Conservation (phyloP, 257 asterid genomes). For the Petunia axillaris region DNA sequence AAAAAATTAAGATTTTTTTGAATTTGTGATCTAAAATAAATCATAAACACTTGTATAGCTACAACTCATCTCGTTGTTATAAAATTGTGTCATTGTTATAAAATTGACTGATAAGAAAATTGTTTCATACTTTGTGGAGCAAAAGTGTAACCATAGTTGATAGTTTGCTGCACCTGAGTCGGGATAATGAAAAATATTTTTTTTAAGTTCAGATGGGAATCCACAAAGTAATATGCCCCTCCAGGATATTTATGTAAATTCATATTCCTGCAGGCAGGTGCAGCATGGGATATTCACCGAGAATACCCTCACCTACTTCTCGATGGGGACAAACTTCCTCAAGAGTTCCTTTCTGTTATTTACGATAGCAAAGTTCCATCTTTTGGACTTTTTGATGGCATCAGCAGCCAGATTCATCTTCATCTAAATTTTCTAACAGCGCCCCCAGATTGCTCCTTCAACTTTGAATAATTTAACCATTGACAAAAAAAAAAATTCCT, state of each 20-base stretch:
- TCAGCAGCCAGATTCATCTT: conserved; percentile 12
- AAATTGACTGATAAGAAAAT: too few relatives aligned
- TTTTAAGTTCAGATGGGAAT: background rate
- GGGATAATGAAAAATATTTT: background rate
- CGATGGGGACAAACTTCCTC: conserved; percentile 14
- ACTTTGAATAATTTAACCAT: background rate
- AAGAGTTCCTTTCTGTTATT: background rate
- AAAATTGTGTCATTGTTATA: too few relatives aligned
- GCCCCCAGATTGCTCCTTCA: conserved; percentile 13
- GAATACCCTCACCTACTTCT: conserved; percentile 18
- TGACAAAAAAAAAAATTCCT: background rate
- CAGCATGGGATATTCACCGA: background rate
- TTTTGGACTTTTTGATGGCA: background rate
- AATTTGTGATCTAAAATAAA: too few relatives aligned
- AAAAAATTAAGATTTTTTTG: too few relatives aligned
- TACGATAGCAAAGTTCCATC: background rate
- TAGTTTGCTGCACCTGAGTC: background rate
- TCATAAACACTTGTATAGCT: too few relatives aligned
- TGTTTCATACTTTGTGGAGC: too few relatives aligned
- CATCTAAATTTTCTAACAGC: conserved; percentile 7
- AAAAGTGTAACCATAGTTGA: too few relatives aligned
- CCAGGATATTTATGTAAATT: conserved; percentile 2
- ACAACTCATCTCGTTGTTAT: too few relatives aligned
- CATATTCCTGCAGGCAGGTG: background rate
- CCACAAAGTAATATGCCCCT: conserved; percentile 4